Evolutionary conservation across 306 rosid genomes (phyloP), one percentile per base, ranked within the genome.

Genomic region (Castanospermum australe): DNA sequence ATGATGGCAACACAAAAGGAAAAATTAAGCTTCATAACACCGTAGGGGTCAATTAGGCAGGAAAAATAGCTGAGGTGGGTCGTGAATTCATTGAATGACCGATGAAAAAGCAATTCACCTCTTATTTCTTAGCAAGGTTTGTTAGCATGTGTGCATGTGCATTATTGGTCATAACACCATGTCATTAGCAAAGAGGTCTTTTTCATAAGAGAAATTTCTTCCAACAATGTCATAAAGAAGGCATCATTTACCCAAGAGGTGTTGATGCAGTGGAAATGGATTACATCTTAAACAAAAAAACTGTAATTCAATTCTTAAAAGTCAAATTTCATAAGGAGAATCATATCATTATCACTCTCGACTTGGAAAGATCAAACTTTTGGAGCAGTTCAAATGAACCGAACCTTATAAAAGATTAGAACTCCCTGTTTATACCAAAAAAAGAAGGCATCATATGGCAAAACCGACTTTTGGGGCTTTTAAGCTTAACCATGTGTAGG

Each of bases 381-480:
- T n/a, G n/a, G n/a, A n/a, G n/a, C n/a, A n/a, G n/a, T n/a, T n/a
- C n/a, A n/a, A n/a, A n/a, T n/a, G n/a, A n/a, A n/a, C n/a, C n/a
- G n/a, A n/a, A n/a, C n/a, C n/a, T n/a, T n/a, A n/a, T n/a, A n/a
- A n/a, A n/a, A n/a, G n/a, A n/a, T n/a, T n/a, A n/a, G n/a, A n/a
- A n/a, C n/a, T n/a, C n/a, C n/a, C n/a, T n/a, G n/a, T n/a, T n/a
- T n/a, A n/a, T n/a, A n/a, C n/a, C n/a, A n/a, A n/a, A n/a, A n/a
- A 55, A 76, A 50, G 51, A 67, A n/a, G 30, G 7, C 44, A n/a
- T 60, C 38, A 56, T 56, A 13, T 5, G 52, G 1, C 21, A 67
- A 72, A 52, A 55, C 77, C 77, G 67, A 72, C 67, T 72, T 72
- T 50, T 21, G 36, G 39, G 57, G 68, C n/a, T 73, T 57, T 73